Conservation (phyloP, 495 filamentous ascomycete species). For the Neohortaea acidophila region DNA sequence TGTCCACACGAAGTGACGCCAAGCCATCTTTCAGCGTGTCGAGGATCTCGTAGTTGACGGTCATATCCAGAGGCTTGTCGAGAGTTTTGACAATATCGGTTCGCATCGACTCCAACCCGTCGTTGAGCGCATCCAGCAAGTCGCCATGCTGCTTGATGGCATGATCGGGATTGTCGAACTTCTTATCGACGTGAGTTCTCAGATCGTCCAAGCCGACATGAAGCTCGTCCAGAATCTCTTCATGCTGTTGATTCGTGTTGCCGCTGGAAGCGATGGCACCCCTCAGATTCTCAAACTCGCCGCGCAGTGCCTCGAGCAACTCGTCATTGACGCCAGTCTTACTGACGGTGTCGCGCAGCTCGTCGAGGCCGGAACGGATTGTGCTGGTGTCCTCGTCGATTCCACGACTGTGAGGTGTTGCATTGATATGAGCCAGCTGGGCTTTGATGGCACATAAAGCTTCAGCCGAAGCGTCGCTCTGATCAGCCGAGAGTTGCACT, state of each 20-base stretch:
- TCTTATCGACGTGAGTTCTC: conserved; percentile 47
- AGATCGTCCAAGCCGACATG: conserved; percentile 54
- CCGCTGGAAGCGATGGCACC: conserved; percentile 20
- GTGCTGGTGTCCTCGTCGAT: conserved; percentile 37
- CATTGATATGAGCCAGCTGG: no score
- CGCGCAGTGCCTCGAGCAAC: conserved; percentile 32
- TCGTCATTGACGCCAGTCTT: conserved; percentile 21
- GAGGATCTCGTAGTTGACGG: conserved; percentile 68
- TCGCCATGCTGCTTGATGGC: conserved; percentile 45
- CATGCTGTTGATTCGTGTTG: conserved; percentile 22
- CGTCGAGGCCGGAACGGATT: conserved; percentile 22
- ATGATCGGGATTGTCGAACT: conserved; percentile 41
- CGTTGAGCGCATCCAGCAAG: conserved; percentile 66
- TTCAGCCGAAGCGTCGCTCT: conserved; percentile 22
- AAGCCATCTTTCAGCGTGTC: conserved; percentile 72
- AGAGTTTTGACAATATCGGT: conserved; percentile 60
- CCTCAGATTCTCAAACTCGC: conserved; percentile 29
- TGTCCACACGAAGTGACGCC: conserved; percentile 53
- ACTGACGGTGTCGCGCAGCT: conserved; percentile 16
- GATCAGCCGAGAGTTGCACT: conserved; percentile 19
- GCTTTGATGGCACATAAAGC: conserved; percentile 21
- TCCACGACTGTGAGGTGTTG: no score
- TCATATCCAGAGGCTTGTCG: conserved; percentile 65
- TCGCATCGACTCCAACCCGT: conserved; percentile 60
- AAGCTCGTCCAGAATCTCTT: conserved; percentile 39